These are phyloP conservation scores for Epichloe baconii DNA, from an alignment of 2,329 filamentous ascomycete species.

Conservation along the genomic window DNA sequence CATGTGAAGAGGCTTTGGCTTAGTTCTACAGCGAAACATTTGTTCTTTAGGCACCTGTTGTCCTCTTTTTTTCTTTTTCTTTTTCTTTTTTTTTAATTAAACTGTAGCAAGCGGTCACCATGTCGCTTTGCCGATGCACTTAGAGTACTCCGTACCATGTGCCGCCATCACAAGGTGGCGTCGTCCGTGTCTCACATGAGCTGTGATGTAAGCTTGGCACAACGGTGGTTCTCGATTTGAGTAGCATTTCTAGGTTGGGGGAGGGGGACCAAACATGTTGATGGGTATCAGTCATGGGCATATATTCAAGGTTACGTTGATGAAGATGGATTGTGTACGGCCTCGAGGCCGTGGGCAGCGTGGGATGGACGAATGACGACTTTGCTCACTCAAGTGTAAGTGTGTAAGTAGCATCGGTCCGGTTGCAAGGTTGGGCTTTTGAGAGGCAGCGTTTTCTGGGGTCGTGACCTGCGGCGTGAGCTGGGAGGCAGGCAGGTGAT, in stretches of 20 bases:
- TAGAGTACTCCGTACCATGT: not conserved
- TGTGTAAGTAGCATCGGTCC: too few species aligned
- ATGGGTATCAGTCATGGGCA: not conserved
- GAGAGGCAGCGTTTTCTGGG: not conserved
- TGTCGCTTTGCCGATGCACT: not conserved
- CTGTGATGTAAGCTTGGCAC: not conserved
- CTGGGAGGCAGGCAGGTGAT: not conserved
- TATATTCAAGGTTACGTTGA: not conserved
- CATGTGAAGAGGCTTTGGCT: not conserved
- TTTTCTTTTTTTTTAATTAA: too few species aligned
- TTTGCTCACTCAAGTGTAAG: too few species aligned
- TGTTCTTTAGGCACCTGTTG: too few species aligned
- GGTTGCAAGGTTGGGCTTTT: too few species aligned
- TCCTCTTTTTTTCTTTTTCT: not conserved
- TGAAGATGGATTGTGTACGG: not conserved
- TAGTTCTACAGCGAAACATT: too few species aligned
- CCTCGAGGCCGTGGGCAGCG: too few species aligned
- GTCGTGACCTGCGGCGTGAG: constrained; percentile 1
- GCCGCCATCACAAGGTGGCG: constrained; percentile 1
- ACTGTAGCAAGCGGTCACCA: not conserved
- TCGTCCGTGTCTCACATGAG: constrained; percentile 2
- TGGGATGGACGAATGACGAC: not conserved
- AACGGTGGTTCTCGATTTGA: not conserved
- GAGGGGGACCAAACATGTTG: not conserved
- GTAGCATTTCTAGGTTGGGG: not conserved